Evolutionary conservation across 352 stramenopile species (phyloP).

Genomic region (Pythium graminicola): DNA sequence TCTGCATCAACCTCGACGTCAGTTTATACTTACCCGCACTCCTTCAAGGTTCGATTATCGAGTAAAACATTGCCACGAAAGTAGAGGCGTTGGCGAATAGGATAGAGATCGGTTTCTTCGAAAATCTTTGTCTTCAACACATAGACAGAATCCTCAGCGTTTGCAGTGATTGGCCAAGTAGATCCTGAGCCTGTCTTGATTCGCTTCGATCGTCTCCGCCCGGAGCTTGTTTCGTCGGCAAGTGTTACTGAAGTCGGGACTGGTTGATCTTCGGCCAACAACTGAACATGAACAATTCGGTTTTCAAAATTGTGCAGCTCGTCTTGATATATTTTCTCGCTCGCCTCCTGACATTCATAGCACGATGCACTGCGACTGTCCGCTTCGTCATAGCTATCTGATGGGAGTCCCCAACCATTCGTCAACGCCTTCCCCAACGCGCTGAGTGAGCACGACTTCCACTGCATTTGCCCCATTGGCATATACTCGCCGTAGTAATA

Average conservation of each 20-base stretch:
- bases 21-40: conserved; percentile 59
- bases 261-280: conserved; percentile 47
- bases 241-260: conserved; percentile 42
- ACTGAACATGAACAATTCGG: conserved; percentile 49
- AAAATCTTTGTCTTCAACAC: conserved; percentile 76
- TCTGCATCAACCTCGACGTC: not conserved
- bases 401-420: conserved; percentile 13
- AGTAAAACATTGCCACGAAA: conserved; percentile 53
- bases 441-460: conserved; percentile 40
- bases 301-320: conserved; percentile 62
- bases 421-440: conserved; percentile 27
- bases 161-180: conserved; percentile 46
- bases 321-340: conserved; percentile 33
- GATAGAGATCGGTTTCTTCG: conserved; percentile 55
- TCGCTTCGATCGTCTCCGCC: conserved; percentile 56
- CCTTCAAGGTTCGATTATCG: conserved; percentile 50
- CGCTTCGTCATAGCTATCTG: conserved; percentile 27
- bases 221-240: conserved; percentile 29
- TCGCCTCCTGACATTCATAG: conserved; percentile 40
- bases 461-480: conserved; percentile 26
- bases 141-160: conserved; percentile 62
- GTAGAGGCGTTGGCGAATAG: conserved; percentile 65
- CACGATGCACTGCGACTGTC: conserved; percentile 35
- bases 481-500: conserved; percentile 46
- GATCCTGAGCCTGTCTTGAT: conserved; percentile 45